Base-by-base conservation (phyloP, 306 rosid genomes). In the Cyclanthera cordifolia region DNA sequence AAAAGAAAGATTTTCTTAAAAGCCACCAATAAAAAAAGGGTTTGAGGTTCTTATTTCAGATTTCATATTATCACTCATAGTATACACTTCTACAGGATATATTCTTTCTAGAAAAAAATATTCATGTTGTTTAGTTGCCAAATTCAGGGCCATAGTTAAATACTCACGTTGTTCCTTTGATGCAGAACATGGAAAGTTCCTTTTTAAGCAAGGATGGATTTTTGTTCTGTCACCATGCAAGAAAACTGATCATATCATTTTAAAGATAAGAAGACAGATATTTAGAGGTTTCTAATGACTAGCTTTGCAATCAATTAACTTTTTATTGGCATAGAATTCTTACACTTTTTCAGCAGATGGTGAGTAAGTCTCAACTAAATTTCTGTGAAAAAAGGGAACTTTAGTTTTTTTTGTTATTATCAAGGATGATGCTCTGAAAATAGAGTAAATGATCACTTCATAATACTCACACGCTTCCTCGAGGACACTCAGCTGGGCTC, bases 361-460 rank as follows among this genome's bases (percentile, higher is more conserved):
- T 57, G 96, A 82, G 85, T 87, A 88, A 81, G 95, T 81, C 81
- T 89, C 98, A 39, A 82, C 93, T 70, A 85, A 73, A 77, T 92
- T 92, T 79, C 98, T 92, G 93, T n/a, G 69, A 79, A 25, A 83
- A 81, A 4, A 56, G 59, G 27, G 66, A 82, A 69, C 34, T 1
- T 23, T 56, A n/a, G n/a, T n/a, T 25, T 32, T 32, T 20, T 17
- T 52, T 25, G 78, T 28, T 28, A 52, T 28, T 46, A 8, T 66
- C 43, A 74, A 14, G 14, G 17, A 6, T 30, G 17, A 4, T 37
- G 15, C 47, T 68, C 41, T 23, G 25, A 16, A 50, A 2, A 66
- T 41, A 53, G 65, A 52, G 63, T 17, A 16, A 75, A 66, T 30
- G 24, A 71, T 20, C 41, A 23, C 53, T 43, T 64, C 53, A 70